Evolutionary conservation across 164 flowering plant species (phyloP), one percentile per base, ranked within the genome.

Genomic region (Chimonanthus praecox): DNA sequence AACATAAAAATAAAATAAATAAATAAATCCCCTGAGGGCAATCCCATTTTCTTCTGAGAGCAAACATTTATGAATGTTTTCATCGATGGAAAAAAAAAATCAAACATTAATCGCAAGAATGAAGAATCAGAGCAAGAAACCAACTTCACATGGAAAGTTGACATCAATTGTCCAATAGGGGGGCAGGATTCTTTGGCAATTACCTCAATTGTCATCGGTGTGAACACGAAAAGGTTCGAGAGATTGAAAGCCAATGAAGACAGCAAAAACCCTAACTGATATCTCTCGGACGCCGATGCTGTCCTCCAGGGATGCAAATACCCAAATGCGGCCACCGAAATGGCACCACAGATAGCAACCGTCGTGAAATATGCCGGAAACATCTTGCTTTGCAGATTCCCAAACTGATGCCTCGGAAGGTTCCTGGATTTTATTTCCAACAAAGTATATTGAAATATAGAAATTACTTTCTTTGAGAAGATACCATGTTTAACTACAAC

Each of bases 321-420:
- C 7, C 87, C 93, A 79, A 93, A 95, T 2, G 92, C 72, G 7
- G 85, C 93, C 60, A 86, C 85, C 0, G 94, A 85, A 16, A 84
- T 76, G 0, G 98, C 94, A 62, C 88, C 87, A 71, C 94, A 93
- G 4, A 83, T 82, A 0, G 87, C 88, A 6, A 95, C 92, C 88
- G 89, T 47, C 4, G 90, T 70, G 70, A 95, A 95, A 79, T 92
- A 95, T 1, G 99, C 99, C 13, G 99, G 99, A 78, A 95, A 95
- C 99, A 95, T 95, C 84, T 93, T 95, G 85, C 97, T 89, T 71
- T 93, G 98, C 71, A 93, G 80, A 73, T 90, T 93, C 64, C 99
- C 98, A 79, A 95, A 95, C 78, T 86, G 92, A 81, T 95, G 99
- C 83, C 98, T 88, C 20, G 98, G 98, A 16, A 94, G 83, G 84